phyloP scores from a whole-genome alignment of 2,329 filamentous ascomycete genomes.

The Cladosporium sp. region DNA sequence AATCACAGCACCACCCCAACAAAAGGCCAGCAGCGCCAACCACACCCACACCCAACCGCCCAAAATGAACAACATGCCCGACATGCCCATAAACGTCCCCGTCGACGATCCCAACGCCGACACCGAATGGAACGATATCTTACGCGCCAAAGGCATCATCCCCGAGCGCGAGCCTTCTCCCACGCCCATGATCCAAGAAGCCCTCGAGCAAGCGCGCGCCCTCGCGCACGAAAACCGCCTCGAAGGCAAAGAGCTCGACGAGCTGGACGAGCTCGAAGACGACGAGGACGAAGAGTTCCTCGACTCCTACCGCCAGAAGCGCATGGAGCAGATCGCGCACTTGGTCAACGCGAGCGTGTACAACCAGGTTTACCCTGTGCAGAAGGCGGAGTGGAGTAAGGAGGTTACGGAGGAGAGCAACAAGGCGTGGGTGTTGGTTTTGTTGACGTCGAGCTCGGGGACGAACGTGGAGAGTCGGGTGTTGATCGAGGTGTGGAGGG shows the following conservation, averaged over 20 bases:
- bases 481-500: conserved; percentile 80
- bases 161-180: conserved; percentile 97
- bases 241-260: conserved; percentile 91
- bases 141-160: conserved; percentile 93
- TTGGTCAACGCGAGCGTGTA: conserved; percentile 77
- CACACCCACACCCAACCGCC: neutral
- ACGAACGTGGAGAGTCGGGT: conserved; percentile 84
- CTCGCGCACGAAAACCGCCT: conserved; percentile 89
- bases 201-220: conserved; percentile 77
- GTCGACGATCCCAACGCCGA: conserved; percentile 95
- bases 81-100: conserved; percentile 71
- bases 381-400: conserved; percentile 88
- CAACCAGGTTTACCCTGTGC: conserved; percentile 88
- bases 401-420: conserved; percentile 91
- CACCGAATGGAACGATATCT: conserved; percentile 99
- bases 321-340: conserved; percentile 76
- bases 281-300: conserved; percentile 93
- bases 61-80: conserved; percentile 22
- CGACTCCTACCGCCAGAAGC: conserved; percentile 83
- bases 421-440: conserved; percentile 68
- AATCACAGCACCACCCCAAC: neutral
- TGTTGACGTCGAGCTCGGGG: conserved; percentile 75
- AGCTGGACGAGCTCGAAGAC: conserved; percentile 90
- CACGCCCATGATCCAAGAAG: conserved; percentile 94
- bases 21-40: neutral